These are phyloP conservation scores for Logfia minima DNA, from an alignment of 129 eudicot species.

Conservation along the genomic window DNA sequence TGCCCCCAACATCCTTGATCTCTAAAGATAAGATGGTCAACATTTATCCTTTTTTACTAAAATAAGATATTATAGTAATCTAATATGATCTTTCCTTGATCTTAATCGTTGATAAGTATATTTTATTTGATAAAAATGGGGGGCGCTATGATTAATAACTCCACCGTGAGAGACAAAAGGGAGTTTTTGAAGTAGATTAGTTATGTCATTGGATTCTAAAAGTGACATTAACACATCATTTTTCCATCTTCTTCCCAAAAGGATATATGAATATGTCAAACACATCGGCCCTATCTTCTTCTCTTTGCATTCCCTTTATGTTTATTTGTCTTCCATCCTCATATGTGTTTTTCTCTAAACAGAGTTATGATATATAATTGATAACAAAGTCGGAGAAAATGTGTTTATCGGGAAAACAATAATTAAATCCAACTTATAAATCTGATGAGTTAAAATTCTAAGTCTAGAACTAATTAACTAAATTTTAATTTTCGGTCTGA, in stretches of 20 bases:
- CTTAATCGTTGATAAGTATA: not conserved
- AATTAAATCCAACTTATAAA: too few relatives aligned
- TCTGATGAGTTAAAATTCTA: too few relatives aligned
- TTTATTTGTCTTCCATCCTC: slow-evolving; percentile 19
- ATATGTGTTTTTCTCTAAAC: not conserved
- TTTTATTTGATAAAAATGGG: slow-evolving; percentile 21
- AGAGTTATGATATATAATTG: slow-evolving; percentile 9
- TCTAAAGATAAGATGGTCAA: slow-evolving; percentile 26
- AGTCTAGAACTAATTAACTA: too few relatives aligned
- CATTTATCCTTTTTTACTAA: not conserved
- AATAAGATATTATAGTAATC: not conserved
- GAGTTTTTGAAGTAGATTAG: slow-evolving; percentile 30
- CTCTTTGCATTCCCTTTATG: slow-evolving; percentile 21
- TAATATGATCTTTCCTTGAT: slow-evolving; percentile 10
- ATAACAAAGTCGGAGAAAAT: not conserved
- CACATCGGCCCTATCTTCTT: slow-evolving; percentile 29
- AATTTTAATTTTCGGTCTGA: too few relatives aligned
- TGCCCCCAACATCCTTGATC: slow-evolving; percentile 20
- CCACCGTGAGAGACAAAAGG: slow-evolving; percentile 34
- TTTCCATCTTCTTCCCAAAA: slow-evolving; percentile 34
- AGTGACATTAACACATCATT: slow-evolving; percentile 41
- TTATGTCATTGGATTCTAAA: slow-evolving; percentile 38
- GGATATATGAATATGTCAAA: slow-evolving; percentile 29
- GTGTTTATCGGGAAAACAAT: too few relatives aligned
- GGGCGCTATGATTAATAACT: slow-evolving; percentile 36